Percentiles rank a stretch among this genome's conserved stretches.
These are phyloP conservation scores for Kodamaea sagamina DNA, from an alignment of 805 yeast species.

Conservation along the genomic window DNA sequence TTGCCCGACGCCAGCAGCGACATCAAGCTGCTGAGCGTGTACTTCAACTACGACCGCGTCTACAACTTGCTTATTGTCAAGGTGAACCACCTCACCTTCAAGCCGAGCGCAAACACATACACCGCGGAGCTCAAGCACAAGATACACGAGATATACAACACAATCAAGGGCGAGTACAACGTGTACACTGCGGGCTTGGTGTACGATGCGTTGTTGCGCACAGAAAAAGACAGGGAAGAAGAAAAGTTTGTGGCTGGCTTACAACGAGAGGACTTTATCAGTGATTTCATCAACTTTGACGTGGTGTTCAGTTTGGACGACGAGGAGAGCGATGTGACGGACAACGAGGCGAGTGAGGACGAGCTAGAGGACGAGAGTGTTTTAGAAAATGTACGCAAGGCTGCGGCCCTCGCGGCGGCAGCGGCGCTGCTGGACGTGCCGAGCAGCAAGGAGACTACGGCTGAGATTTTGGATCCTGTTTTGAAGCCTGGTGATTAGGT, in stretches of 20 bases:
- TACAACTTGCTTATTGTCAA: slow-evolving; percentile 27
- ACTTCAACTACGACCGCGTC: slow-evolving; percentile 22
- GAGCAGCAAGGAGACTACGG: slow-evolving; percentile 13
- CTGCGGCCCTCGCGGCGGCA: slow-evolving; percentile 10
- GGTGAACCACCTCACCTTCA: slow-evolving; percentile 23
- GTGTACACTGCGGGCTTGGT: slow-evolving; percentile 24
- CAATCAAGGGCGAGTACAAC: slow-evolving; percentile 21
- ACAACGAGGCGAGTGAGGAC: slow-evolving; percentile 12
- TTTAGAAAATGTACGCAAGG: slow-evolving; percentile 5
- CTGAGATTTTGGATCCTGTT: slow-evolving; percentile 27
- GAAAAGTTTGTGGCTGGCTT: slow-evolving; percentile 22
- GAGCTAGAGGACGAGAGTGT: slow-evolving; percentile 14
- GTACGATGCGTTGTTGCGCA: slow-evolving; percentile 25
- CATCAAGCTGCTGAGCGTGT: slow-evolving; percentile 21
- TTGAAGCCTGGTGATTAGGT: slow-evolving; percentile 20
- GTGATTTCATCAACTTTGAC: slow-evolving; percentile 32
- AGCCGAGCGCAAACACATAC: slow-evolving; percentile 15
- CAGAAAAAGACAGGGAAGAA: slow-evolving; percentile 16
- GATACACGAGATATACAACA: slow-evolving; percentile 19
- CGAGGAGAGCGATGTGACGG: slow-evolving; percentile 15
- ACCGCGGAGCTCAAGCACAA: slow-evolving; percentile 20
- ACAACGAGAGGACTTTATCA: slow-evolving; percentile 28
- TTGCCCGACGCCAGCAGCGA: background rate
- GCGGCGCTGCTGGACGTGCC: slow-evolving; percentile 1
- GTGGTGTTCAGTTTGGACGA: slow-evolving; percentile 17